Base-by-base conservation (phyloP, 768 basidiomycete species). In the Gelatoporia subvermispora region DNA sequence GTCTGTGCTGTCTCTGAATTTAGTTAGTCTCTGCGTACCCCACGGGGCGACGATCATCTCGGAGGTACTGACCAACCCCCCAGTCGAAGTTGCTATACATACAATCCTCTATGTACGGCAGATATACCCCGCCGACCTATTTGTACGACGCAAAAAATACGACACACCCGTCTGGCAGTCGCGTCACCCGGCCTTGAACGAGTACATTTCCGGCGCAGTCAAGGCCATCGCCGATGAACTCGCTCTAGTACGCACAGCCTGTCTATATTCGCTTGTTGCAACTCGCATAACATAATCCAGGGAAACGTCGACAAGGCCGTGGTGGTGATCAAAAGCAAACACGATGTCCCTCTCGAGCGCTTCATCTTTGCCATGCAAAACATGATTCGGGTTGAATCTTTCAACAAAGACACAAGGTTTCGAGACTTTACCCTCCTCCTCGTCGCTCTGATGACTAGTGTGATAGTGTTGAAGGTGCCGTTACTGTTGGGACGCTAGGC, bases 51-150 rank as follows among this genome's bases (percentile, higher is more conserved):
- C 23, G 15, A 23, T 38, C 20, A 28, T 35, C 20, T 39, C 37
- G 16, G 28, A n/a, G 37, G 13, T 31, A 7, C 28, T 31, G 28
- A 31, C 13, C 28, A 13, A 13, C 20, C 36, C 31, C 25, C 10
- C 47, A 98, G 95, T 98, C 57, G 95, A 98, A 62, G 88, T 94
- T 24, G 89, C 90, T 9, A 84, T 96, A 51, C 94, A 97, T 61
- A 85, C 85, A 3, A 91, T 98, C 52, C 77, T 98, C 4, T 96
- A 90, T 60, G 81, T 93, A 23, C 84, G 95, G 17, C 85, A 88
- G 56, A 75, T 98, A 43, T 98, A 97, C 59, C 95, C 94, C 0
- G 73, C 85, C 37, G 88, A 89, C 47, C 74, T 96, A 17, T 98
- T 98, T 63, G 75, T 87, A 35, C 78, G 92, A 36, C 77, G 89